phyloP scores from a whole-genome alignment of 495 filamentous ascomycete species.

The Penicillium coprophilum region DNA sequence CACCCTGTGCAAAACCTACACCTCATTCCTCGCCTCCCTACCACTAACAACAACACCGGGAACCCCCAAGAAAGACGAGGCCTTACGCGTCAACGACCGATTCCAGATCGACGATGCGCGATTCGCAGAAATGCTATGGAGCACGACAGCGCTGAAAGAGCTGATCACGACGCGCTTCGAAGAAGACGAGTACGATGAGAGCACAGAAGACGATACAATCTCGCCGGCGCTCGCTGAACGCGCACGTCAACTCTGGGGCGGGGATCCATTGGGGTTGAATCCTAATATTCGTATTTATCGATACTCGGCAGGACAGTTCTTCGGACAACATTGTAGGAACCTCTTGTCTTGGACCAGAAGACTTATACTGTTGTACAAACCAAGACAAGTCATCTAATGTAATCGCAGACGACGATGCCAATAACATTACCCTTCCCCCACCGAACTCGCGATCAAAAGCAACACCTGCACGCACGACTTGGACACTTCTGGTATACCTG shows the following conservation, averaged over 20 bases:
- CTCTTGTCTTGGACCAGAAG: not conserved
- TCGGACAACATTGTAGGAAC: conserved; percentile 80
- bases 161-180: conserved; percentile 24
- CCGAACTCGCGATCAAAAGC: conserved; percentile 31
- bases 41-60: conserved; percentile 79
- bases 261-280: conserved; percentile 81
- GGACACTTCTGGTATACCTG: conserved; percentile 89
- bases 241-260: conserved; percentile 63
- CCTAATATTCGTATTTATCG: conserved; percentile 89
- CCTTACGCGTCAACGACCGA: conserved; percentile 85
- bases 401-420: conserved; percentile 72
- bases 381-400: no score
- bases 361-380: no score
- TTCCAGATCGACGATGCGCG: conserved; percentile 75
- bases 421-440: conserved; percentile 58
- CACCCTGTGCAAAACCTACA: conserved; percentile 78
- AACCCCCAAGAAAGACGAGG: conserved; percentile 80
- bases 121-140: conserved; percentile 77
- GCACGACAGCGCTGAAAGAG: conserved; percentile 38
- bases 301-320: conserved; percentile 85
- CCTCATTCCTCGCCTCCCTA: conserved; percentile 71
- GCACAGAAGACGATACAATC: no score
- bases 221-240: conserved; percentile 4
- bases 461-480: conserved; percentile 76
- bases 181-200: conserved; percentile 22